Evolutionary conservation across 2,329 filamentous ascomycete genomes (phyloP).

Genomic region (Cladosporium sp.): DNA sequence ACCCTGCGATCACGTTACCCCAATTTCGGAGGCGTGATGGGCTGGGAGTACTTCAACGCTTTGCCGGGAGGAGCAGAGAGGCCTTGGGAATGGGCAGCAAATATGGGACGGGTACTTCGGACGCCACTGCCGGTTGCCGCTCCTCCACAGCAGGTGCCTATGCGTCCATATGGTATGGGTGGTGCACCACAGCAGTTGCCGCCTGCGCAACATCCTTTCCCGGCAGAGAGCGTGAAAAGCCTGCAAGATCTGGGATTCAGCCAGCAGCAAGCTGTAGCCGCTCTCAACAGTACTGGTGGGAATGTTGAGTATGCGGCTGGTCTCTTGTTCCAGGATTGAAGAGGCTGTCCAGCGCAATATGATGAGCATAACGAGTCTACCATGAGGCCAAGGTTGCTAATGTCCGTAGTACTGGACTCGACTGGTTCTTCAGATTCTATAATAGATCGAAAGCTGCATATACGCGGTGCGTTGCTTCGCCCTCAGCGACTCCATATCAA

Average conservation of each 20-base stretch:
- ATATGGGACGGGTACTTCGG: constrained; percentile 51
- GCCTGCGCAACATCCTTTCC: constrained; percentile 35
- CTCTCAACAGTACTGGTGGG: constrained; percentile 45
- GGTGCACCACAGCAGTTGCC: constrained; percentile 22
- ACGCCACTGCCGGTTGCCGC: constrained; percentile 25
- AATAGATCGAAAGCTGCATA: no score
- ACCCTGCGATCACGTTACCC: constrained; percentile 57
- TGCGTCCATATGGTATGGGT: constrained; percentile 27
- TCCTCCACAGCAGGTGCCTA: constrained; percentile 25
- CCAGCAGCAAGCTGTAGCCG: constrained; percentile 42
- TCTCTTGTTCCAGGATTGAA: constrained; percentile 40
- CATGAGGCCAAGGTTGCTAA: no score
- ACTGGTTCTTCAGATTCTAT: no score
- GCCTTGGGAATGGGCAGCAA: constrained; percentile 74
- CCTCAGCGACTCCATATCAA: neutral
- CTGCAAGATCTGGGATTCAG: constrained; percentile 44
- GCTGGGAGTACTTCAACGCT: constrained; percentile 93
- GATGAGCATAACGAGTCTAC: neutral
- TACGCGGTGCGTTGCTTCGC: no score
- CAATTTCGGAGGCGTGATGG: constrained; percentile 81
- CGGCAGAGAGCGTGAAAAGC: constrained; percentile 38
- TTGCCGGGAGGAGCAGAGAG: constrained; percentile 56
- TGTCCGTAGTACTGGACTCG: no score
- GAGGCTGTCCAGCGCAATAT: neutral
- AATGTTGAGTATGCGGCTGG: constrained; percentile 47